A percentile compares a stretch with the other conserved stretches of the same genome.
Conservation (phyloP, 306 rosid species). For the Erythrophleum fordii region DNA sequence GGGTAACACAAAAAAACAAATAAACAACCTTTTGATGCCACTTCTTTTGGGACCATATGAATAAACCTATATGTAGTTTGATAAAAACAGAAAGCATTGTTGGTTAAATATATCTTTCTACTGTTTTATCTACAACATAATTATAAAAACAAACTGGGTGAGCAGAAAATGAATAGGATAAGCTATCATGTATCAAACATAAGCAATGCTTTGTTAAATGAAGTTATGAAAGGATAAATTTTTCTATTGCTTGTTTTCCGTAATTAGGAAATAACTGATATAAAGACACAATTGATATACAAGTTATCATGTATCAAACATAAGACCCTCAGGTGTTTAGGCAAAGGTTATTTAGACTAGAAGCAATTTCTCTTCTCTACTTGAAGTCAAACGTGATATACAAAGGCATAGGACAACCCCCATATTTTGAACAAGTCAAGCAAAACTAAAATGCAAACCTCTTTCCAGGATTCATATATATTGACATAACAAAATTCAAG, state of each 20-base stretch:
- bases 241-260: not conserved
- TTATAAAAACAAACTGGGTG: conserved; percentile 36
- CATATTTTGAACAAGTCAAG: no score
- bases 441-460: no score
- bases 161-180: conserved; percentile 24
- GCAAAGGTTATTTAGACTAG: no score
- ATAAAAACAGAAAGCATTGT: conserved; percentile 69
- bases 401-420: no score
- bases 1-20: not conserved
- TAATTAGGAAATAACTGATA: not conserved
- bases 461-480: no score
- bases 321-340: no score
- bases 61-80: conserved; percentile 69
- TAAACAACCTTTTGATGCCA: conserved; percentile 74
- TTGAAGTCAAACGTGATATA: no score
- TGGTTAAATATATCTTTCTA: conserved; percentile 66
- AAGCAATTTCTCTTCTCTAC: no score
- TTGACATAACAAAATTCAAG: no score
- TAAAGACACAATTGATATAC: no score
- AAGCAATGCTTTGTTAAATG: conserved; percentile 27
- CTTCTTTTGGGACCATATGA: conserved; percentile 67
- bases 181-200: not conserved
- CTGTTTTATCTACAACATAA: conserved; percentile 69
- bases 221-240: not conserved
- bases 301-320: no score